phyloP scores from a whole-genome alignment of 2,329 filamentous ascomycete species.

The Claviceps sp. region DNA sequence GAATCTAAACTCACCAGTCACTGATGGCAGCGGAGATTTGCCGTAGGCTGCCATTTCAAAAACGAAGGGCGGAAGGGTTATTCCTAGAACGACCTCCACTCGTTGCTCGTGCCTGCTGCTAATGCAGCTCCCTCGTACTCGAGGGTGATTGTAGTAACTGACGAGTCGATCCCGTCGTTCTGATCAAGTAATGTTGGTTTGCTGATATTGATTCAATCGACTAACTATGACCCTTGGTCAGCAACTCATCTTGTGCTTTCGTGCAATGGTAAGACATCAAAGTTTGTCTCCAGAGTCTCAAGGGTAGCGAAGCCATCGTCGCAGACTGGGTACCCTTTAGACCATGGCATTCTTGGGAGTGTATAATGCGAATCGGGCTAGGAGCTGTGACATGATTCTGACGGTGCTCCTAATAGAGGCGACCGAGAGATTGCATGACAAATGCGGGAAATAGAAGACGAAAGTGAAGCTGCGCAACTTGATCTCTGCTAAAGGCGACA shows the following conservation, averaged over 20 bases:
- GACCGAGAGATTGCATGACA: neutral
- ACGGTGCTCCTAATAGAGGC: conserved; percentile 1
- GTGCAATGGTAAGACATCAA: neutral
- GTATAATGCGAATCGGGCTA: neutral
- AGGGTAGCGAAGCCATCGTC: neutral
- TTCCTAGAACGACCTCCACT: conserved; percentile 39
- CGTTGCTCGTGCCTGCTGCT: conserved; percentile 22
- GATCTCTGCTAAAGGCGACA: neutral
- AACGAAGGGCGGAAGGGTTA: conserved; percentile 36
- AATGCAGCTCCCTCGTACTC: conserved; percentile 41
- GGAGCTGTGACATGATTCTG: conserved; percentile 11
- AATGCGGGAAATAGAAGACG: neutral
- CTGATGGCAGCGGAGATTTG: conserved; percentile 62
- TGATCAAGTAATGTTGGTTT: conserved; percentile 40
- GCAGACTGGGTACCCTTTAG: neutral
- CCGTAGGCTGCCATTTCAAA: conserved; percentile 44
- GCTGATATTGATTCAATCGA: conserved; percentile 36
- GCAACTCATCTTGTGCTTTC: neutral
- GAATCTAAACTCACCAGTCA: conserved; percentile 61
- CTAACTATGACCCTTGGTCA: conserved; percentile 17
- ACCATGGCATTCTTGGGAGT: neutral
- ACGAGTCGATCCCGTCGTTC: conserved; percentile 44
- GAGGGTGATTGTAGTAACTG: conserved; percentile 38
- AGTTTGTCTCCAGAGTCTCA: neutral
- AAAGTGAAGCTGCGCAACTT: neutral